A percentile compares a stretch with the other conserved stretches of the same genome.
Evolutionary conservation across 1,284 basidiomycete species (phyloP).

Genomic region (Peniophora sp.): DNA sequence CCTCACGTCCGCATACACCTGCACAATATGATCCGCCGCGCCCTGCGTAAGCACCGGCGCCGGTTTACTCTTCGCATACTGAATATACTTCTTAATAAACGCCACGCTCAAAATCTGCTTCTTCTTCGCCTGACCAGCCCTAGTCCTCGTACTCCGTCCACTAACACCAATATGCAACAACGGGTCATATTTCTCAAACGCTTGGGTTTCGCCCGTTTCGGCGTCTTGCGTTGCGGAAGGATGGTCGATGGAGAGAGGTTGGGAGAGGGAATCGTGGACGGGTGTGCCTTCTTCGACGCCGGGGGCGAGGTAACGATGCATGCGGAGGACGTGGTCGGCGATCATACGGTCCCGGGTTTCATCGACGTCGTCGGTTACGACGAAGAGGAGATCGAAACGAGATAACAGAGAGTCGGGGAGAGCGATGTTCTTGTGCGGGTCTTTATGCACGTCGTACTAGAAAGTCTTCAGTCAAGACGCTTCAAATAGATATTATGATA

Average conservation of each 20-base stretch:
- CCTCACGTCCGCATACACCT: slow-evolving; percentile 86
- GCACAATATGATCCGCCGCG: slow-evolving; percentile 91
- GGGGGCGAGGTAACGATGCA: slow-evolving; percentile 95
- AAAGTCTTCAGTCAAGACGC: not conserved
- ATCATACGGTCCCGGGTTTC: slow-evolving; percentile 92
- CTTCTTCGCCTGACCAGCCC: slow-evolving; percentile 54
- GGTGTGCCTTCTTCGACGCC: slow-evolving; percentile 95
- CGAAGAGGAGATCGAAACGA: slow-evolving; percentile 97
- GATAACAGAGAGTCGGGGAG: slow-evolving; percentile 97
- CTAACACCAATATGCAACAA: slow-evolving; percentile 79
- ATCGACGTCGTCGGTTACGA: slow-evolving; percentile 97
- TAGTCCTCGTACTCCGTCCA: slow-evolving; percentile 44
- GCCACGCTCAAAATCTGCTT: slow-evolving; percentile 86
- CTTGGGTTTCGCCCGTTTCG: slow-evolving; percentile 63
- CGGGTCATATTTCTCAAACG: slow-evolving; percentile 96
- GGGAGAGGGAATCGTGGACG: slow-evolving; percentile 80
- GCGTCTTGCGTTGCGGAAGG: slow-evolving; percentile 46
- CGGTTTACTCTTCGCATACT: slow-evolving; percentile 89
- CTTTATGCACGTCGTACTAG: slow-evolving; percentile 99
- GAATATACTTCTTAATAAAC: slow-evolving; percentile 98
- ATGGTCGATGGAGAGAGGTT: slow-evolving; percentile 81
- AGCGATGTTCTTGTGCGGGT: slow-evolving; percentile 98
- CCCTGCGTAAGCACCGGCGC: slow-evolving; percentile 86
- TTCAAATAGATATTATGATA: slow-evolving; percentile 2
- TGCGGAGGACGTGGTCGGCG: slow-evolving; percentile 95